A percentile compares a stretch with the other conserved stretches of the same genome.
phyloP scores from a whole-genome alignment of 148 eudicot genomes.

The Oxyria digyna region DNA sequence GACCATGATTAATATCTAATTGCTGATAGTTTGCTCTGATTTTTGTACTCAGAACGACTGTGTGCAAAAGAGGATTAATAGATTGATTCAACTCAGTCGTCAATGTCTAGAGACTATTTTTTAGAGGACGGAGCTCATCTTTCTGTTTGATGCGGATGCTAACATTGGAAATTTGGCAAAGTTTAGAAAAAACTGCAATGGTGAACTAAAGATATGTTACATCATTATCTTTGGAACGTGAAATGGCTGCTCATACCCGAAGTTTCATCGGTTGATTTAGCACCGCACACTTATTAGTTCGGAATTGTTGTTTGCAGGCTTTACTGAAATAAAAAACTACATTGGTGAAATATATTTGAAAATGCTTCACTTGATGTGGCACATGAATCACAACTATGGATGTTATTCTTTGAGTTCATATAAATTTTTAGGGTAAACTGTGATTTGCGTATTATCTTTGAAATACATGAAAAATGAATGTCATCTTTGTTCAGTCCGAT shows the following conservation, averaged over 20 bases:
- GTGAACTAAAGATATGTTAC: neutral
- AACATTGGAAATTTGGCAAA: neutral
- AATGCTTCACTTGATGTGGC: neutral
- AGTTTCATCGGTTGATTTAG: neutral
- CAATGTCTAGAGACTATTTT: neutral
- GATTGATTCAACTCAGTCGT: slow-evolving; percentile 6
- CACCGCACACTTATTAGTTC: neutral
- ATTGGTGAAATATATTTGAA: neutral
- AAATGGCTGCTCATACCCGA: slow-evolving; percentile 3
- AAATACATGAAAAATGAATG: neutral
- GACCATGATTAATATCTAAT: neutral
- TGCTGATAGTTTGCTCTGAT: neutral
- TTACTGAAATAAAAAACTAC: neutral
- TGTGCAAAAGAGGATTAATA: slow-evolving; percentile 45
- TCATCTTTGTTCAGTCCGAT: neutral
- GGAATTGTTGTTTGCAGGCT: neutral
- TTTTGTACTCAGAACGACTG: slow-evolving; percentile 43
- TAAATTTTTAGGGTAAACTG: neutral
- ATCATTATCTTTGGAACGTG: neutral
- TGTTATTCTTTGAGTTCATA: neutral
- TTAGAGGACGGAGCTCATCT: neutral
- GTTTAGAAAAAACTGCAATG: neutral
- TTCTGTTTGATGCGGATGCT: neutral
- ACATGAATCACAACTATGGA: neutral
- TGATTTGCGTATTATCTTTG: neutral